Base-by-base conservation (phyloP, 306 rosid species). In the Vicia sativa region DNA sequence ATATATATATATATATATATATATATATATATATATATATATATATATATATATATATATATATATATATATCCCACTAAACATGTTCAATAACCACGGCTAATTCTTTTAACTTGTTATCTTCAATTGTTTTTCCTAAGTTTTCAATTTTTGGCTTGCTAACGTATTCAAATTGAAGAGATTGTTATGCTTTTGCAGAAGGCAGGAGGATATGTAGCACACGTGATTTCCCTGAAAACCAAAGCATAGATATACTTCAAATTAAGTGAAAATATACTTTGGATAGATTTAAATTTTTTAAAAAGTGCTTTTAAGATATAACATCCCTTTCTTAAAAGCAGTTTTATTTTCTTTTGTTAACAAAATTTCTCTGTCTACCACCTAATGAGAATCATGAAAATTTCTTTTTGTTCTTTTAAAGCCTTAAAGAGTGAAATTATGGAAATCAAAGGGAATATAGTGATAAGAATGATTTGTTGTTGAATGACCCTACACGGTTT, bases 331-430 rank as follows among this genome's bases (percentile, higher is more conserved):
- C 44, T 74, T 62, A 46, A 79, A 79, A 70, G 67, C 52, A 56
- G 46, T 43, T 49, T 54, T 59, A 55, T 69, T 60, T 74, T 60
- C 59, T 61, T 23, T 53, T 60, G 54, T 73, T 71, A 29, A 65
- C 70, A 12, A 52, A 21, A 53, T 71, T 58, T 73, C 66, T 59
- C 65, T 75, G 80, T 75, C 74, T 80, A 75, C 74, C 77, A 74
- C 67, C 76, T 78, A 75, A 60, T 74, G 78, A 74, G 85, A 83
- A 84, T 78, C 73, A 48, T 70, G 49, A 50, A 59, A 60, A 64
- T 35, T 66, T 59, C 16, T 43, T 37, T 80, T 77, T 57, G 67
- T 77, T 72, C 43, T 38, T 50, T 54, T 21, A 50, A 77, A 72
- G 78, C 74, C 75, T 56, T 67, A 65, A 76, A 72, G 81, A 64